These are phyloP conservation scores for Viola pubescens DNA, from an alignment of 441 rosid species.

Conservation along the genomic window DNA sequence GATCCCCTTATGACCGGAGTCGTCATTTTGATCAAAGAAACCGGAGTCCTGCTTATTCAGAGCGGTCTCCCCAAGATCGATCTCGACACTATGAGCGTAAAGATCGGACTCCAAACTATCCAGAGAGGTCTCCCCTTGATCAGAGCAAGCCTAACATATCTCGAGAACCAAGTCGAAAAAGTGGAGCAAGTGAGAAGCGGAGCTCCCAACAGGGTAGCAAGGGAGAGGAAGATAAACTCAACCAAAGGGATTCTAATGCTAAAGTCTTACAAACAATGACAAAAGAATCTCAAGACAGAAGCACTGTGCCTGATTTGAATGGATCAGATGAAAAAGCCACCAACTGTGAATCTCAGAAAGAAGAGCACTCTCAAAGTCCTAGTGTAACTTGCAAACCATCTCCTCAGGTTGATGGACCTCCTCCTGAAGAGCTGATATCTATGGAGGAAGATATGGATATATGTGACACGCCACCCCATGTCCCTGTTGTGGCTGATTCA, in stretches of 20 bases:
- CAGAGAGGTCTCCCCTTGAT: constrained; percentile 60
- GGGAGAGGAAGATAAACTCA: constrained; percentile 53
- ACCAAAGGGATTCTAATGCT: constrained; percentile 40
- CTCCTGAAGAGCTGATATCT: constrained; percentile 69
- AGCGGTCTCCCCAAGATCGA: constrained; percentile 63
- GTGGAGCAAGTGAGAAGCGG: constrained; percentile 50
- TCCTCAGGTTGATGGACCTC: constrained; percentile 41
- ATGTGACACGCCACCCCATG: constrained; percentile 96
- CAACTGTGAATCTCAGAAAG: constrained; percentile 40
- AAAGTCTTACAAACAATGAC: constrained; percentile 34
- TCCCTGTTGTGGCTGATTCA: constrained; percentile 48
- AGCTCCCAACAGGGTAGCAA: constrained; percentile 39
- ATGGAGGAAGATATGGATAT: constrained; percentile 99
- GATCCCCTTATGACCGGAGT: constrained; percentile 71
- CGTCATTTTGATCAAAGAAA: constrained; percentile 61
- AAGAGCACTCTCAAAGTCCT: constrained; percentile 40
- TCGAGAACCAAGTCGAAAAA: constrained; percentile 50
- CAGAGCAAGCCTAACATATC: constrained; percentile 40
- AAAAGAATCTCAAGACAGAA: constrained; percentile 58
- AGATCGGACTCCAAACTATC: constrained; percentile 53
- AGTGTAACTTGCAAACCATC: constrained; percentile 34
- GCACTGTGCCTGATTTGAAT: constrained; percentile 23
- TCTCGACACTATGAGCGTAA: constrained; percentile 55
- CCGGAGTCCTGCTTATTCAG: constrained; percentile 70
- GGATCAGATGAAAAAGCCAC: constrained; percentile 43